phyloP scores from a whole-genome alignment of 139 green algal genomes.

The Nannochloris sp. region DNA sequence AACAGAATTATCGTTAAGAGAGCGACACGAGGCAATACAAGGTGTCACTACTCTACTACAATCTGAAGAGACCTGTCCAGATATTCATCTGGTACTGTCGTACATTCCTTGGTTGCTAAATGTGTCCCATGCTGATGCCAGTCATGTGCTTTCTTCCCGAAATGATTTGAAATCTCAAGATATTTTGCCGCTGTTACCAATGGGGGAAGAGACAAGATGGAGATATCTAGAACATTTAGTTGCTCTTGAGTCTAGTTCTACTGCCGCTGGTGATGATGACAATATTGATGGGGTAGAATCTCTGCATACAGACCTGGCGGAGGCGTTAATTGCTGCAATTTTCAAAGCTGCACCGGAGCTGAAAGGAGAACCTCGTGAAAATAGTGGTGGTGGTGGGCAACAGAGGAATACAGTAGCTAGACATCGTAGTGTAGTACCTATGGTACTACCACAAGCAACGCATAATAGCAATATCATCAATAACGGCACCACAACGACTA shows the following conservation, averaged over 20 bases:
- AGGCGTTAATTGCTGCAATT: background rate
- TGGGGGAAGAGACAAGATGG: background rate
- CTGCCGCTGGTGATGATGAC: background rate
- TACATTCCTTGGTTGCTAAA: constrained; percentile 41
- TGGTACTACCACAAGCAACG: background rate
- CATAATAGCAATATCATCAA: too few species aligned
- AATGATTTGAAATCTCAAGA: background rate
- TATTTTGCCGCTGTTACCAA: constrained; percentile 11
- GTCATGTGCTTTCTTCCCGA: constrained; percentile 28
- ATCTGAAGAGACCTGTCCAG: background rate
- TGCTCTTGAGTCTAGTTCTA: background rate
- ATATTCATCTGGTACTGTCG: constrained; percentile 14
- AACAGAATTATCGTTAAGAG: too few species aligned
- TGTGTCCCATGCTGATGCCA: constrained; percentile 5
- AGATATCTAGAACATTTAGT: background rate
- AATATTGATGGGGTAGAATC: background rate
- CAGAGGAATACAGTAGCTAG: background rate
- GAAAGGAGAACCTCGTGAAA: too few species aligned
- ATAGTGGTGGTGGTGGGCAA: too few species aligned
- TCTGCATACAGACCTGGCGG: constrained; percentile 59
- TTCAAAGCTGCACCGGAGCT: background rate
- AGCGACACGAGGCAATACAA: constrained; percentile 15
- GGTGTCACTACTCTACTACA: constrained; percentile 3
- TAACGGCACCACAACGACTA: too few species aligned
- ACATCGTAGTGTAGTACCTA: background rate